These are phyloP conservation scores for Decorospora gaudefroyi DNA, from an alignment of 2,329 filamentous ascomycete genomes.

Conservation along the genomic window DNA sequence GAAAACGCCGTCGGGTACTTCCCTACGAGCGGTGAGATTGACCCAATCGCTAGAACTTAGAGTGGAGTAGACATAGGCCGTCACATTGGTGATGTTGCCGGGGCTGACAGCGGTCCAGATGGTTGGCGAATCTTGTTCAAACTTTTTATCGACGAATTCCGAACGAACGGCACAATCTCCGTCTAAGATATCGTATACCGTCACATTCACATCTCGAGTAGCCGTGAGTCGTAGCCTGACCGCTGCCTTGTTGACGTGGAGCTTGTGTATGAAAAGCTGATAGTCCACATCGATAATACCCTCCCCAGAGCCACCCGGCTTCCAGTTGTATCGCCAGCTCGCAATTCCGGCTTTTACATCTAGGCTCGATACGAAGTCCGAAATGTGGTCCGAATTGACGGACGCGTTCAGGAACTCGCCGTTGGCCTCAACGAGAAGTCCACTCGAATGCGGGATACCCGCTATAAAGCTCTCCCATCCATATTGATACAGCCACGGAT, in stretches of 20 bases:
- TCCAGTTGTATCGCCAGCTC: constrained; percentile 70
- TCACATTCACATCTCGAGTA: constrained; percentile 58
- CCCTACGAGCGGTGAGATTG: constrained; percentile 50
- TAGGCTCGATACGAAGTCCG: constrained; percentile 63
- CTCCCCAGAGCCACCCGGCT: constrained; percentile 51
- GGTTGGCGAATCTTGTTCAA: constrained; percentile 55
- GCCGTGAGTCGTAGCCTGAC: constrained; percentile 65
- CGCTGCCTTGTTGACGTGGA: constrained; percentile 64
- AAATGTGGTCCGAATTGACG: constrained; percentile 62
- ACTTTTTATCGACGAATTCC: constrained; percentile 61
- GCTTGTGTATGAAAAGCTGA: constrained; percentile 67
- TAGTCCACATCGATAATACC: constrained; percentile 64
- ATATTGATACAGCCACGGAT: constrained; percentile 69
- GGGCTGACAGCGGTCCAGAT: constrained; percentile 71
- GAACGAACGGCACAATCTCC: constrained; percentile 70
- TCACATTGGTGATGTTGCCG: constrained; percentile 64
- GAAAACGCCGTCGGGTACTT: constrained; percentile 56
- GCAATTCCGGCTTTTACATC: constrained; percentile 67
- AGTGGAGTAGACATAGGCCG: constrained; percentile 63
- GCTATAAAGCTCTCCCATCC: constrained; percentile 72
- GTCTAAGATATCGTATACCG: constrained; percentile 69
- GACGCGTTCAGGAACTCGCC: constrained; percentile 63
- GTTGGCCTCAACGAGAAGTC: constrained; percentile 61
- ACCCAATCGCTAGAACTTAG: constrained; percentile 54
- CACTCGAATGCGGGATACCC: constrained; percentile 71